Conservation (phyloP, 441 rosid species). For the Arabidopsis hybrid region DNA sequence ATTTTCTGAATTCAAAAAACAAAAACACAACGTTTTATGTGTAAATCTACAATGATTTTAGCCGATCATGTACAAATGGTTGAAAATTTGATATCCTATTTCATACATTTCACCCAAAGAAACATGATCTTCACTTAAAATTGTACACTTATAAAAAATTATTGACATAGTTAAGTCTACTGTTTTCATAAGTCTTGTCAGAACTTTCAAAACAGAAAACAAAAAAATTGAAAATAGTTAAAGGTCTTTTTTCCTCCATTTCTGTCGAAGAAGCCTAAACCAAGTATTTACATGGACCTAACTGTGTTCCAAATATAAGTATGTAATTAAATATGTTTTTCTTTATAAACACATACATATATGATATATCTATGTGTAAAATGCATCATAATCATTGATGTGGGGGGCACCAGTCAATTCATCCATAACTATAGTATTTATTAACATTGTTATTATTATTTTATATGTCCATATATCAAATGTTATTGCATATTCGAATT, state of each 20-base stretch:
- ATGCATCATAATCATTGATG: conserved; percentile 41
- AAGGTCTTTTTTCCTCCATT: background rate
- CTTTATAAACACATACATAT: conserved; percentile 24
- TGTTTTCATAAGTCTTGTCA: conserved; percentile 8
- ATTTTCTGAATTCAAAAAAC: no score
- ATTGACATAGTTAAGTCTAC: background rate
- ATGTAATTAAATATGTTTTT: conserved; percentile 29
- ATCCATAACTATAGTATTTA: conserved; percentile 41
- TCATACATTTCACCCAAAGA: background rate
- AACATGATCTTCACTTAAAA: conserved; percentile 15
- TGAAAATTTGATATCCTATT: background rate
- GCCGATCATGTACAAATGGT: background rate
- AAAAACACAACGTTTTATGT: background rate
- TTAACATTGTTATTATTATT: conserved; percentile 33
- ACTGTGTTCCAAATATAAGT: conserved; percentile 29
- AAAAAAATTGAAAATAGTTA: conserved; percentile 2
- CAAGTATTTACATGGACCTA: conserved; percentile 26
- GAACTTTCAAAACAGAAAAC: background rate
- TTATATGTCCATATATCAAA: conserved; percentile 30
- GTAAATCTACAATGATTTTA: background rate
- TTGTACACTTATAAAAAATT: conserved; percentile 2
- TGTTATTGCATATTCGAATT: conserved; percentile 41
- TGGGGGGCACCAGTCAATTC: conserved; percentile 47
- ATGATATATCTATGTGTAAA: background rate
- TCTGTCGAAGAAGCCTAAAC: conserved; percentile 21